Conservation (phyloP, 345 rosid species). For the Moringa oleifera region DNA sequence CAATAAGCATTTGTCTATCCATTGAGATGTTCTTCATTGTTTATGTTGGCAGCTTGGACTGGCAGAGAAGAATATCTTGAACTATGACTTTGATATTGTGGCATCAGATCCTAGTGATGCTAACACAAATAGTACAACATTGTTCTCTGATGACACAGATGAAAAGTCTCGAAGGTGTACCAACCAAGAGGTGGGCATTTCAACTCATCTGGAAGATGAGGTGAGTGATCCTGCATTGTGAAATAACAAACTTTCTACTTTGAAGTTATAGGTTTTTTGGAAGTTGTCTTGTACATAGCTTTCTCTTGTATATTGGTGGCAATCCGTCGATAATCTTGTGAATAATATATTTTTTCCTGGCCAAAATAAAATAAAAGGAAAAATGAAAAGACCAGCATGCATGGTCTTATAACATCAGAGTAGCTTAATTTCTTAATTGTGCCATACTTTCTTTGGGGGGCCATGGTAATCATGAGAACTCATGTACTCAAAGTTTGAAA, state of each 20-base stretch:
- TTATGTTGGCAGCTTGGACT: slow-evolving; percentile 79
- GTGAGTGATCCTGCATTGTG: slow-evolving; percentile 34
- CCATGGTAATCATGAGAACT: not conserved
- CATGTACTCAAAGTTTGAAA: not conserved
- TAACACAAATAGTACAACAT: slow-evolving; percentile 77
- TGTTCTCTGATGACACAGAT: slow-evolving; percentile 96
- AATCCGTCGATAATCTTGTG: no score
- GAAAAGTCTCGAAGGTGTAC: slow-evolving; percentile 60
- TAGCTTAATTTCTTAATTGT: no score
- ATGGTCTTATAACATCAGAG: no score
- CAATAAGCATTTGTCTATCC: no score
- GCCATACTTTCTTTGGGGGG: no score
- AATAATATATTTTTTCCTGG: no score
- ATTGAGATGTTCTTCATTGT: slow-evolving; percentile 1
- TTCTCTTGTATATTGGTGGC: no score
- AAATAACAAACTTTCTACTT: slow-evolving; percentile 4
- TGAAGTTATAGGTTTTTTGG: no score
- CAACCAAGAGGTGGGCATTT: slow-evolving; percentile 50
- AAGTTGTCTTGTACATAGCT: no score
- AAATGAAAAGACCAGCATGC: no score
- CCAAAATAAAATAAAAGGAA: no score
- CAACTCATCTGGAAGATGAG: slow-evolving; percentile 64
- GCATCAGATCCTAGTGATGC: slow-evolving; percentile 96
- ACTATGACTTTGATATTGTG: slow-evolving; percentile 77
- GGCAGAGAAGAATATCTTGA: slow-evolving; percentile 83